Percentiles rank a stretch among this genome's conserved stretches.
Evolutionary conservation across 2,329 filamentous ascomycete species (phyloP).

Genomic region (Exophiala calicioides): DNA sequence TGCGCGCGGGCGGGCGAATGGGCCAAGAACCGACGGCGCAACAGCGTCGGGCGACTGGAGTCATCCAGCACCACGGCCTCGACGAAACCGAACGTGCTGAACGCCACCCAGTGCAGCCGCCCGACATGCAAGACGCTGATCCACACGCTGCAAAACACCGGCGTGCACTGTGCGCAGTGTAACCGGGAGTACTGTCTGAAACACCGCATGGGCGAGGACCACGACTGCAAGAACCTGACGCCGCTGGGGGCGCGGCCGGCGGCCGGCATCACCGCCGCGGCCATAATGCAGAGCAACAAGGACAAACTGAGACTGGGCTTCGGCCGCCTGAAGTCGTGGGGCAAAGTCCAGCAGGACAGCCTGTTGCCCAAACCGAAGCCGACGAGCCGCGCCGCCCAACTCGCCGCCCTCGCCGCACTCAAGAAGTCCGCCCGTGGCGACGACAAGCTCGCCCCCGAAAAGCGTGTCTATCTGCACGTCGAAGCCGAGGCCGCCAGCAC

Average conservation of each 20-base stretch:
- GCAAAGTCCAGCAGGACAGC: slow-evolving; percentile 68
- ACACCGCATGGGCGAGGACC: slow-evolving; percentile 63
- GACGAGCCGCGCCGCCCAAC: slow-evolving; percentile 62
- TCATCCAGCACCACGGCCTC: slow-evolving; percentile 36
- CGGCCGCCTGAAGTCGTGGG: slow-evolving; percentile 77
- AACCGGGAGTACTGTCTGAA: slow-evolving; percentile 54
- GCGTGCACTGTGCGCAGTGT: slow-evolving; percentile 53
- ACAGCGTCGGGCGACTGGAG: slow-evolving; percentile 30
- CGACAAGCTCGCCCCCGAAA: slow-evolving; percentile 73
- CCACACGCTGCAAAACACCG: slow-evolving; percentile 53
- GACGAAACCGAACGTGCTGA: slow-evolving; percentile 57
- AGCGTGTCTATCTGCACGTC: slow-evolving; percentile 85
- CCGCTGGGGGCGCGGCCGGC: slow-evolving; percentile 56
- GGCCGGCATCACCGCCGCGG: slow-evolving; percentile 16
- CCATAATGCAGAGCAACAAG: slow-evolving; percentile 28
- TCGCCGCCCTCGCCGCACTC: slow-evolving; percentile 71
- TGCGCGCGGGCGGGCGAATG: slow-evolving; percentile 63
- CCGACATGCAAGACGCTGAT: slow-evolving; percentile 54
- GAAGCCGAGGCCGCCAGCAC: slow-evolving; percentile 81
- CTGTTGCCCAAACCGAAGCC: slow-evolving; percentile 67
- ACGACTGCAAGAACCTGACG: slow-evolving; percentile 77
- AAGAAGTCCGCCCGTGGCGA: slow-evolving; percentile 92
- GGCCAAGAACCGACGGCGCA: slow-evolving; percentile 53
- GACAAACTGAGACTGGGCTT: slow-evolving; percentile 74
- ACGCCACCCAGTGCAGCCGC: slow-evolving; percentile 53